Evolutionary conservation across 345 rosid species (phyloP).

Genomic region (Pistacia atlantica): DNA sequence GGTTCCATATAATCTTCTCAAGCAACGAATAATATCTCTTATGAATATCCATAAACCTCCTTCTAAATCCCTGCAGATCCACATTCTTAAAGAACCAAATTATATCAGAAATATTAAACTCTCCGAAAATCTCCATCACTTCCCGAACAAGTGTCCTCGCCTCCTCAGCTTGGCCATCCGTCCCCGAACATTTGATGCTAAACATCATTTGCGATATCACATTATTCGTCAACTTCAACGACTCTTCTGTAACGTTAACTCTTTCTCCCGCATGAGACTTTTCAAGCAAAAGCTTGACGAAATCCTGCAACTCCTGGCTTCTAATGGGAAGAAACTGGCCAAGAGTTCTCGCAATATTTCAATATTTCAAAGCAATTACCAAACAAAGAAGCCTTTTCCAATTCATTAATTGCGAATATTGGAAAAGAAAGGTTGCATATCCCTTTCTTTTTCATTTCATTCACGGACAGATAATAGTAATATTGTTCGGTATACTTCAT

Average conservation of each 20-base stretch:
- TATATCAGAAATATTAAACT: slow-evolving; percentile 47
- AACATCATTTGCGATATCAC: slow-evolving; percentile 51
- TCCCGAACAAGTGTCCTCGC: slow-evolving; percentile 33
- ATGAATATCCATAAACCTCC: slow-evolving; percentile 32
- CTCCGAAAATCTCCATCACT: slow-evolving; percentile 48
- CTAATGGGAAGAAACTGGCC: slow-evolving; percentile 41
- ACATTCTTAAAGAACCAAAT: slow-evolving; percentile 43
- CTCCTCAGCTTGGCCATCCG: slow-evolving; percentile 32
- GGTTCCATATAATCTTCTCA: slow-evolving; percentile 35
- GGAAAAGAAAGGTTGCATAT: no score
- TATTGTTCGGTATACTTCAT: no score
- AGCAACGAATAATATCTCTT: slow-evolving; percentile 35
- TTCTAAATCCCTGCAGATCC: slow-evolving; percentile 39
- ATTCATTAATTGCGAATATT: no score
- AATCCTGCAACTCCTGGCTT: slow-evolving; percentile 19
- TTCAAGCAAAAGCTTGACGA: slow-evolving; percentile 14
- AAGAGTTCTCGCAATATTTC: slow-evolving; percentile 22
- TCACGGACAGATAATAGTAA: no score
- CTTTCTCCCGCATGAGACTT: slow-evolving; percentile 25
- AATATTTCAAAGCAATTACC: no score
- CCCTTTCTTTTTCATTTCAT: no score
- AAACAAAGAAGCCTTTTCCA: no score
- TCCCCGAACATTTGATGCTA: slow-evolving; percentile 37
- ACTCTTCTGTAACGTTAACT: slow-evolving; percentile 44
- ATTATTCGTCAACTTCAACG: slow-evolving; percentile 41